Conservation (phyloP, 495 filamentous ascomycete genomes). For the Penicillium maclennaniae region DNA sequence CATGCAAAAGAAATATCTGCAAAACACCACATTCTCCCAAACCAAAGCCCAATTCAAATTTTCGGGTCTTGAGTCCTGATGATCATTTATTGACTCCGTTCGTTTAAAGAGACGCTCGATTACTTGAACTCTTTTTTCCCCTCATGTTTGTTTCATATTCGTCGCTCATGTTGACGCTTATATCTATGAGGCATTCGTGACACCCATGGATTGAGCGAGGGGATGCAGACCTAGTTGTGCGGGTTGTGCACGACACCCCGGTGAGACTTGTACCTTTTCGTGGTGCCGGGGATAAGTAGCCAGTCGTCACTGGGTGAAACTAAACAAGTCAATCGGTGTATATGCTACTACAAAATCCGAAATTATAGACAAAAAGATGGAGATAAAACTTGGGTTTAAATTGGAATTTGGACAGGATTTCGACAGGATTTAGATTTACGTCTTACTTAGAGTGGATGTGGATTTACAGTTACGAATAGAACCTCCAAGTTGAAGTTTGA, state of each 20-base stretch:
- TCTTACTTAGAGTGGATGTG: too few species aligned
- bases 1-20: background rate
- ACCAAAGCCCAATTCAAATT: background rate
- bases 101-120: too few species aligned
- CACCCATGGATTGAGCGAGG: background rate
- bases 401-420: too few species aligned
- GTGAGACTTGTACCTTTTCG: slow-evolving; percentile 3
- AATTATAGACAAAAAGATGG: background rate
- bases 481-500: background rate
- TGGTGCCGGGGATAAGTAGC: slow-evolving; percentile 5
- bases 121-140: too few species aligned
- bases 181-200: background rate
- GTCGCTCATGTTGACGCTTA: background rate
- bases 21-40: background rate
- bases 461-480: too few species aligned
- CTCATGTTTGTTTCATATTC: too few species aligned
- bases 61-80: too few species aligned
- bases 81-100: too few species aligned
- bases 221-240: background rate
- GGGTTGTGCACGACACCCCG: slow-evolving; percentile 1
- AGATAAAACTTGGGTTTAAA: background rate
- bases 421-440: background rate
- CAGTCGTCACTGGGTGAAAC: slow-evolving; percentile 1
- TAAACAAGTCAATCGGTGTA: background rate
- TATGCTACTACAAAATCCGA: background rate